Conservation (phyloP, 176 grass and related monocot species). For the Alopecurus myosuroides region DNA sequence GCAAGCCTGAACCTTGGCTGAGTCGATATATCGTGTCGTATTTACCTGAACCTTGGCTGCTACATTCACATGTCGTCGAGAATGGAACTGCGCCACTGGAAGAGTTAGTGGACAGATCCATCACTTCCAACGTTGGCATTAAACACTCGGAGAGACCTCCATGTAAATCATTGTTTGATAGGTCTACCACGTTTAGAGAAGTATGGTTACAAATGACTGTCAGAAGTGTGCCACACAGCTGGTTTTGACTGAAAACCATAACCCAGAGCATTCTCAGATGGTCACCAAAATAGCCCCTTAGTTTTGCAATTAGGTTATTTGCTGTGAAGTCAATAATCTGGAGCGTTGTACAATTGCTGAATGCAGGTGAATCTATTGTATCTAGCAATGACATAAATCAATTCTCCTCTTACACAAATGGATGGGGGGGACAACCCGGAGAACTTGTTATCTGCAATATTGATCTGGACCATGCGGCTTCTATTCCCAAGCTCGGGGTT, state of each 20-base stretch:
- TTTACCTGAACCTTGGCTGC: no score
- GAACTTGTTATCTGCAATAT: background rate
- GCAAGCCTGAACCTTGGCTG: no score
- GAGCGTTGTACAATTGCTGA: background rate
- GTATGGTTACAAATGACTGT: background rate
- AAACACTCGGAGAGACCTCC: background rate
- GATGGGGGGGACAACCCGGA: background rate
- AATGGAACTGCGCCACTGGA: background rate
- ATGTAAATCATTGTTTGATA: background rate
- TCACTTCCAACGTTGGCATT: background rate
- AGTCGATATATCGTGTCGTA: no score
- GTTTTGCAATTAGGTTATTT: background rate
- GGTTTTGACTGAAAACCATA: background rate
- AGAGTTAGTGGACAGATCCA: background rate
- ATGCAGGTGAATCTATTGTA: background rate
- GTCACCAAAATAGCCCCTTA: background rate
- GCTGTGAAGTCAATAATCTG: background rate
- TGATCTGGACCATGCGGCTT: background rate
- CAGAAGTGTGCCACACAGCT: background rate
- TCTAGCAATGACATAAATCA: background rate
- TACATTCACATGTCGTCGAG: background rate
- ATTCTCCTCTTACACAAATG: background rate
- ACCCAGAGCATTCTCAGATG: background rate
- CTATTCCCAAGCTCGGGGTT: background rate
- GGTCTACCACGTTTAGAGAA: background rate